Evolutionary conservation across 768 basidiomycete genomes (phyloP), one percentile per base, ranked within the genome.

Genomic region (Holtermanniella nyarrowii): DNA sequence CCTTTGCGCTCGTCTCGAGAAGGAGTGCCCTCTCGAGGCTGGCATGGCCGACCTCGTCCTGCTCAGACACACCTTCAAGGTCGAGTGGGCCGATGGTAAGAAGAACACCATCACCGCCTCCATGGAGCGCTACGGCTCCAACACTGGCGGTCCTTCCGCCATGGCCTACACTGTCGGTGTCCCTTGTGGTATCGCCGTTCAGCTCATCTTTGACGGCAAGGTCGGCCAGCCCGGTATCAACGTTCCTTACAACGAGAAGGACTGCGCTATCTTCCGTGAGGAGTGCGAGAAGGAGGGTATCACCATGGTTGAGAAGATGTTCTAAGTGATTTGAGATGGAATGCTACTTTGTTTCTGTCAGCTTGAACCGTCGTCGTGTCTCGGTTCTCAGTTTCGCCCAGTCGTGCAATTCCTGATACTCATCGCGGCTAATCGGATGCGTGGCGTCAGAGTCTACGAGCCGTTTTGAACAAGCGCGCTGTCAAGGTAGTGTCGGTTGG

Each of bases 61-160:
- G 83, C 81, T 99, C 49, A 93, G 96, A 74, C 93, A 99, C 80
- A 93, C 91, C 76, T 97, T 99, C 69, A 74, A 88, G 61, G 83
- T 97, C 31, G 83, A 90, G 68, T 86, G 85, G 80, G 77, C 79
- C 26, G 88, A 96, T 64, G 90, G 93, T 44, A 78, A 74, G 44
- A 75, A 85, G 84, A 80, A 90, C 75, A 88, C 80, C 24, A 74
- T 88, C 62, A 96, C 93, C 1, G 88, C 90, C 44, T 90, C 91
- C 5, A 78, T 96, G 18, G 88, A 95, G 71, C 80, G 79, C 47
- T 95, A 91, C 64, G 93, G 91, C 31, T 79, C 78, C 48, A 81
- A 46, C 66, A 72, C 57, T 26, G 66, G 65, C 43, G 88, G 88
- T 1, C 78, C 85, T 63, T 87, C 86, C 18, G 88, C 89, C 7